phyloP scores from a whole-genome alignment of 179 eudicot species.

The Nepenthes alata region DNA sequence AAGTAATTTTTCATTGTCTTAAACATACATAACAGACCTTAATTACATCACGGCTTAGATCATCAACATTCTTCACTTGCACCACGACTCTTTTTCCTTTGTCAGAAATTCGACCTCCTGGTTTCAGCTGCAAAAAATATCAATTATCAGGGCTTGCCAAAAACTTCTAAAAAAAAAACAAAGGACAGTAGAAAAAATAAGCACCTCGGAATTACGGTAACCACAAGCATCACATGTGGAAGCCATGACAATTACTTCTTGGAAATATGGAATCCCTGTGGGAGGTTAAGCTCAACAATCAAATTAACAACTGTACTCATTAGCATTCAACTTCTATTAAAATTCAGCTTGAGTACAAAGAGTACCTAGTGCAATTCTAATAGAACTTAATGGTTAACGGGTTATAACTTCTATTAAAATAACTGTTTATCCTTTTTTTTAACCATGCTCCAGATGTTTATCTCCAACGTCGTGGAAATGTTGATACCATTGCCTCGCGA shows the following conservation, averaged over 20 bases:
- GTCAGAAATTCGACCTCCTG: slow-evolving; percentile 76
- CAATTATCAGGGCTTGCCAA: background rate
- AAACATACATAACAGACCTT: slow-evolving; percentile 36
- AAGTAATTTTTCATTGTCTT: background rate
- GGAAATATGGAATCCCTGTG: slow-evolving; percentile 86
- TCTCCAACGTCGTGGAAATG: too few relatives aligned
- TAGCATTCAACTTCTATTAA: background rate
- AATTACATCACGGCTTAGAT: slow-evolving; percentile 92
- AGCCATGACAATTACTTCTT: slow-evolving; percentile 99
- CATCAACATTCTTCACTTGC: slow-evolving; percentile 46
- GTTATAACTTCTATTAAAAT: too few relatives aligned
- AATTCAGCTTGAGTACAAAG: too few relatives aligned
- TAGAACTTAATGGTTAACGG: too few relatives aligned
- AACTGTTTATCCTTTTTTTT: too few relatives aligned
- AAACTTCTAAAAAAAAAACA: background rate
- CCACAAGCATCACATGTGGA: slow-evolving; percentile 91
- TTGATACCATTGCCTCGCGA: too few relatives aligned
- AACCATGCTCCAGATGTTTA: too few relatives aligned
- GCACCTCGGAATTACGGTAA: slow-evolving; percentile 92
- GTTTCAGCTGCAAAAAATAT: slow-evolving; percentile 60
- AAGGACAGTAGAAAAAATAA: slow-evolving; percentile 4
- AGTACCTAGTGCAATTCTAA: too few relatives aligned
- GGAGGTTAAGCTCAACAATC: slow-evolving; percentile 32
- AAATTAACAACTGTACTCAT: background rate
- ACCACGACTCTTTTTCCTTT: slow-evolving; percentile 71